A percentile compares a stretch with the other conserved stretches of the same genome.
These are phyloP conservation scores for Fraxinus albicans DNA, from an alignment of 305 asterid species.

Conservation along the genomic window DNA sequence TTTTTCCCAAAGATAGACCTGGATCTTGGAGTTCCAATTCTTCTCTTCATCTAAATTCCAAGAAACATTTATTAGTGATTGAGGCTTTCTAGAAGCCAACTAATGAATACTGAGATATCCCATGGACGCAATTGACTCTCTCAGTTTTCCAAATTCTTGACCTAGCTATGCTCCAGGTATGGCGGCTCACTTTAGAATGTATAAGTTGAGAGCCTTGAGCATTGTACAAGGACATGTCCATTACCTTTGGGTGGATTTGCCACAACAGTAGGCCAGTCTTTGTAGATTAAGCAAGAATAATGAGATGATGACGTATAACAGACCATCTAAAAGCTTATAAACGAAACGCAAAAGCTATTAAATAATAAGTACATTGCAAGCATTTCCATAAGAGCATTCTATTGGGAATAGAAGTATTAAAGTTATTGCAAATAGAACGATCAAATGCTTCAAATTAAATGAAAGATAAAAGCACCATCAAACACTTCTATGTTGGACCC, in stretches of 20 bases:
- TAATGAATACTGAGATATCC: not conserved
- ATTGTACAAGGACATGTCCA: not conserved
- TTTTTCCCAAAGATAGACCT: not conserved
- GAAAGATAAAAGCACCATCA: not conserved
- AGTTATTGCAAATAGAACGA: not conserved
- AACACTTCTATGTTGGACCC: not conserved
- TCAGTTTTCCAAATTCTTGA: not conserved
- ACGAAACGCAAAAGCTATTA: not conserved
- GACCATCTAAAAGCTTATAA: not conserved
- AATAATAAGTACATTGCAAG: not conserved
- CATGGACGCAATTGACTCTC: not conserved
- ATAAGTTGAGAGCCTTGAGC: not conserved
- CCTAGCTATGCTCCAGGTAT: not conserved
- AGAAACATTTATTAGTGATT: not conserved
- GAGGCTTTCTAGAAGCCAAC: not conserved
- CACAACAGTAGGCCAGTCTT: not conserved
- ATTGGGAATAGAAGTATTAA: not conserved
- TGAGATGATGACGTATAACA: not conserved
- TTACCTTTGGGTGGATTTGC: not conserved
- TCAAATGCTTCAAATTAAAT: slow-evolving; percentile 3
- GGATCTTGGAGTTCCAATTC: not conserved
- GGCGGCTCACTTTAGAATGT: not conserved
- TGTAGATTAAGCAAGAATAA: not conserved
- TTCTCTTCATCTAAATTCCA: not conserved
- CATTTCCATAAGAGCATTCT: not conserved